These are phyloP conservation scores for Ophidiomyces ophidiicola DNA, from an alignment of 2,329 filamentous ascomycete species.

Conservation along the genomic window DNA sequence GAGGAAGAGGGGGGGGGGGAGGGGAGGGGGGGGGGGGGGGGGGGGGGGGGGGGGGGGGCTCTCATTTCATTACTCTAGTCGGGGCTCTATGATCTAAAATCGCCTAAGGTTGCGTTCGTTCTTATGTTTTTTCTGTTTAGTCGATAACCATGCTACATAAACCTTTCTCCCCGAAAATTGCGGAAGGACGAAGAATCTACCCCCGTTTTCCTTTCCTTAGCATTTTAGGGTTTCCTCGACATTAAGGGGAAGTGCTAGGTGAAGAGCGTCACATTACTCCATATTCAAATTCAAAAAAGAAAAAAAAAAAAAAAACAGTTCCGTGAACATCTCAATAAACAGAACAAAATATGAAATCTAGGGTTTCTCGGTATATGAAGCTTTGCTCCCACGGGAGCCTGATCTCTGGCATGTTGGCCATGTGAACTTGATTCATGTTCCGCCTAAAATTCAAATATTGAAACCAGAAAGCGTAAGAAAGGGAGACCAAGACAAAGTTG, in stretches of 20 bases:
- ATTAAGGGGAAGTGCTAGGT: background rate
- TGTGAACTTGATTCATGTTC: constrained; percentile 7
- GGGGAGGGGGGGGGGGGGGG: too few species aligned
- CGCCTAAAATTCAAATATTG: background rate
- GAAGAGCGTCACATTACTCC: background rate
- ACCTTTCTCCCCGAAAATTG: too few species aligned
- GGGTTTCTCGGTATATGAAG: constrained; percentile 4
- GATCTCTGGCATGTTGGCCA: constrained; percentile 2
- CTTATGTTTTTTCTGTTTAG: too few species aligned
- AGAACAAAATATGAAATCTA: too few species aligned
- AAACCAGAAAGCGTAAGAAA: background rate
- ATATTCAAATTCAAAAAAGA: too few species aligned
- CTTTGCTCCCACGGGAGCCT: background rate
- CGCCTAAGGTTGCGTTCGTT: too few species aligned
- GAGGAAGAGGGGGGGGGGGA: too few species aligned
- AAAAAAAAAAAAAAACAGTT: constrained; percentile 11
- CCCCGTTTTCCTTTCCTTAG: constrained; percentile 22
- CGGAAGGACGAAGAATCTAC: too few species aligned
- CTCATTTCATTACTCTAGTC: too few species aligned
- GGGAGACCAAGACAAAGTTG: constrained; percentile 1
- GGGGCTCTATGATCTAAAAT: too few species aligned
- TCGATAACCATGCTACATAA: too few species aligned
- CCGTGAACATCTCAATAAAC: background rate
- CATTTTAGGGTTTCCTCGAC: constrained; percentile 18
- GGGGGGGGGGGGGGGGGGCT: too few species aligned